Conservation (phyloP, 768 basidiomycete species). For the Leccinum variicolor region DNA sequence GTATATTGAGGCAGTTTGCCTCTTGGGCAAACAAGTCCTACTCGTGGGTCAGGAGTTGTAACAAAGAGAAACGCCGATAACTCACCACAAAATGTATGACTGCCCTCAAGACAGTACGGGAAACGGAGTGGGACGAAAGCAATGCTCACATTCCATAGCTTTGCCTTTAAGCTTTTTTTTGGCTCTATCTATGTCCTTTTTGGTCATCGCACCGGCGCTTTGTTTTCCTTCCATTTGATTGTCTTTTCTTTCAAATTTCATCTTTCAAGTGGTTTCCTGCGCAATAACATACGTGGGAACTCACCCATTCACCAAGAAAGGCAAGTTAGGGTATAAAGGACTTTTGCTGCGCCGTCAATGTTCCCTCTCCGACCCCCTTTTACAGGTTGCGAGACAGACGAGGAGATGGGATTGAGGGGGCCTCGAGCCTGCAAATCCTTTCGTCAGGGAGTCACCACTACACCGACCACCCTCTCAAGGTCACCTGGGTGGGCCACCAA, state of each 20-base stretch:
- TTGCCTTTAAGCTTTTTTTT: not conserved
- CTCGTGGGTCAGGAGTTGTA: not conserved
- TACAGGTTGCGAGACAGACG: no score
- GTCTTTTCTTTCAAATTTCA: not conserved
- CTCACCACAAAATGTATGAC: not conserved
- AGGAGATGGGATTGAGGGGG: not conserved
- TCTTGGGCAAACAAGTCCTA: not conserved
- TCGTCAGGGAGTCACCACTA: not conserved
- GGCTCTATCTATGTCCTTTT: not conserved
- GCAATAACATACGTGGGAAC: not conserved
- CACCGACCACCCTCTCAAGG: not conserved
- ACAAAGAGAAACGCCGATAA: not conserved
- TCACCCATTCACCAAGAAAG: not conserved
- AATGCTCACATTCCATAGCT: not conserved
- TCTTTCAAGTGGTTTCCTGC: not conserved
- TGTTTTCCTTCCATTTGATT: not conserved
- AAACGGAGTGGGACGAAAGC: not conserved
- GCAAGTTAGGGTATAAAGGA: not conserved
- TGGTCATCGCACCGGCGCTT: not conserved
- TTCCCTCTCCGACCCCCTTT: not conserved
- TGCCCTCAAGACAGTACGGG: constrained; percentile 2
- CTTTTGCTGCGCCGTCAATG: not conserved
- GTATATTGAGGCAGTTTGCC: constrained; percentile 37
- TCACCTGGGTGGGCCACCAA: not conserved
- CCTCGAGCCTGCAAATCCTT: not conserved